phyloP scores from a whole-genome alignment of 371 early-diverging fungal species.

The Zopfochytrium polystomum region DNA sequence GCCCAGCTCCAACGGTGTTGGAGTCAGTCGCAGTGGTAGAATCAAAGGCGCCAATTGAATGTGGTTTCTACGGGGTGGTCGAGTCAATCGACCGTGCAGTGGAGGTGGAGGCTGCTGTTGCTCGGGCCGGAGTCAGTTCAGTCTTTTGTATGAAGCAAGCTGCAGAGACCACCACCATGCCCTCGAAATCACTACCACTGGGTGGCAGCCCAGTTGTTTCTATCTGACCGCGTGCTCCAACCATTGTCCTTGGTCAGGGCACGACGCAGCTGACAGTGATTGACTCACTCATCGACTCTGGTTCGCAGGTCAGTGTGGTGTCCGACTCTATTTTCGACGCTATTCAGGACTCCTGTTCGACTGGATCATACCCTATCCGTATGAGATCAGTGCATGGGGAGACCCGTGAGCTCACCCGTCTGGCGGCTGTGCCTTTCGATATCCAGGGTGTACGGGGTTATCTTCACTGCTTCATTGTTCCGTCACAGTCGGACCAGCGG shows the following conservation, averaged over 20 bases:
- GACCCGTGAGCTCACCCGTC: background rate
- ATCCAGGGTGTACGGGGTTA: background rate
- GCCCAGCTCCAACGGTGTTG: background rate
- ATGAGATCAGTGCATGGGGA: constrained; percentile 1
- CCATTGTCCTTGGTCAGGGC: background rate
- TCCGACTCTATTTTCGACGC: background rate
- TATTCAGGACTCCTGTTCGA: background rate
- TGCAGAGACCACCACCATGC: background rate
- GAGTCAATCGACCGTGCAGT: no score
- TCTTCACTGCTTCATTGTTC: constrained; percentile 5
- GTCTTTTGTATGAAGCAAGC: no score
- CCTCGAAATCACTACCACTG: background rate
- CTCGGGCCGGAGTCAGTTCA: no score
- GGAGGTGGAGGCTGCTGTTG: no score
- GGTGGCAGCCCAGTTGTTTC: constrained; percentile 8
- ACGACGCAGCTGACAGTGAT: background rate
- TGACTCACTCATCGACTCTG: constrained; percentile 2
- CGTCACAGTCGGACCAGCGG: background rate
- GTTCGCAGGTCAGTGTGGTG: constrained; percentile 3
- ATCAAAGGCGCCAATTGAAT: background rate
- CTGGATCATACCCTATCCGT: background rate
- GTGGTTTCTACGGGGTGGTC: background rate
- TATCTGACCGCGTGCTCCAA: background rate
- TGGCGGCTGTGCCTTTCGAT: constrained; percentile 3
- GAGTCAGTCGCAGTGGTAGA: background rate